phyloP scores from a whole-genome alignment of 1,139 yeast genomes.

The Yamadazyma pseudoaaseri region DNA sequence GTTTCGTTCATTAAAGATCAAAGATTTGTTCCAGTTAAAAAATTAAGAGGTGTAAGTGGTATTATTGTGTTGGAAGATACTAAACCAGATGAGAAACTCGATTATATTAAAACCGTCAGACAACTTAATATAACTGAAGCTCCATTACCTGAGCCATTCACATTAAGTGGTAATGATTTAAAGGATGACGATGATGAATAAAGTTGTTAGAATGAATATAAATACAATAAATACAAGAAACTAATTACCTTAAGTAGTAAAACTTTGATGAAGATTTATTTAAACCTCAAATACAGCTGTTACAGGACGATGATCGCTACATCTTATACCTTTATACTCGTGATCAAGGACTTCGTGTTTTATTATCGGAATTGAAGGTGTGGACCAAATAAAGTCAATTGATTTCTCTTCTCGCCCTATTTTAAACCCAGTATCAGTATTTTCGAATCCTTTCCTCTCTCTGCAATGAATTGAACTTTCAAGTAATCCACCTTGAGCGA shows the following conservation, averaged over 20 bases:
- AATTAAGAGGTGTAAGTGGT: conserved; percentile 76
- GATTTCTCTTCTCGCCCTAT: conserved; percentile 20
- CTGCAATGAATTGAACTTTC: conserved; percentile 22
- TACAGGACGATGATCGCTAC: conserved; percentile 49
- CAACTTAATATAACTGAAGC: conserved; percentile 82
- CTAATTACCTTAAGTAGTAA: no score
- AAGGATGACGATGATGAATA: conserved; percentile 24
- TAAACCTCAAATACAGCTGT: conserved; percentile 24
- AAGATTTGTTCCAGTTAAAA: conserved; percentile 81
- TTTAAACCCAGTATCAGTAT: conserved; percentile 41
- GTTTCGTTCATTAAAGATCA: conserved; percentile 74
- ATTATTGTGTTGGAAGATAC: conserved; percentile 77
- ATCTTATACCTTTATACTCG: conserved; percentile 21
- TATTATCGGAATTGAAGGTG: conserved; percentile 19
- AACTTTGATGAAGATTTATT: no score
- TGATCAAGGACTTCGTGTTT: conserved; percentile 38
- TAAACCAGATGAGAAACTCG: conserved; percentile 62
- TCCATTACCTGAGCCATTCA: conserved; percentile 87
- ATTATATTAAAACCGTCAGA: conserved; percentile 79
- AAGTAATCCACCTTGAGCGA: conserved; percentile 21
- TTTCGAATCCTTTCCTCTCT: conserved; percentile 22
- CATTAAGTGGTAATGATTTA: conserved; percentile 53
- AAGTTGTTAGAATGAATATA: background rate
- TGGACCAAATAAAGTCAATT: conserved; percentile 32
- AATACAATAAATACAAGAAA: background rate